Conservation (phyloP, 345 rosid species). For the Geranium brycei region DNA sequence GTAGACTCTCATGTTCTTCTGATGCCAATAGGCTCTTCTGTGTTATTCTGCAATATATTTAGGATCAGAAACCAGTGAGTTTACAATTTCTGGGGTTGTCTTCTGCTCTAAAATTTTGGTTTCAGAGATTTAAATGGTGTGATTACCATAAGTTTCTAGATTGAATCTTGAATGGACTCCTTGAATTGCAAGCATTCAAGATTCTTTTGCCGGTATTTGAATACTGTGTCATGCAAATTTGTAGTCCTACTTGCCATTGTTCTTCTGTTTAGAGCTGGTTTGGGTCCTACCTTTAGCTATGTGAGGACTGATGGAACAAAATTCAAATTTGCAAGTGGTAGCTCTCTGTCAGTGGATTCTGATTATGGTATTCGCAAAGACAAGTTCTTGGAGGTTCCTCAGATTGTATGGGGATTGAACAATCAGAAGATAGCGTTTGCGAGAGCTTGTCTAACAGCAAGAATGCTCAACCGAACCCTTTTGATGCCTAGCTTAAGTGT, state of each 20-base stretch:
- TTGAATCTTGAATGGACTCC: slow-evolving; percentile 18
- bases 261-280: slow-evolving; percentile 38
- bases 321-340: slow-evolving; percentile 11
- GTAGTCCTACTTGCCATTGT: slow-evolving; percentile 33
- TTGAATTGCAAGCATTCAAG: slow-evolving; percentile 22
- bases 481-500: slow-evolving; percentile 90
- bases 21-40: too few relatives aligned
- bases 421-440: slow-evolving; percentile 97
- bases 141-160: background rate
- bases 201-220: slow-evolving; percentile 18
- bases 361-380: slow-evolving; percentile 33
- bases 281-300: slow-evolving; percentile 29
- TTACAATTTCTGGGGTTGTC: background rate
- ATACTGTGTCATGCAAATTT: slow-evolving; percentile 43
- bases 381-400: slow-evolving; percentile 83
- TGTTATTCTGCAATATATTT: background rate
- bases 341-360: slow-evolving; percentile 16
- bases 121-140: background rate
- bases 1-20: background rate
- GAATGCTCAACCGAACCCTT: slow-evolving; percentile 74
- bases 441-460: slow-evolving; percentile 84
- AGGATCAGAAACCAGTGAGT: background rate
- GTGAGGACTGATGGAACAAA: slow-evolving; percentile 9
- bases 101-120: background rate
- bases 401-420: slow-evolving; percentile 93